phyloP scores from a whole-genome alignment of 495 filamentous ascomycete species.

The Aspergillus carlsbadensis region DNA sequence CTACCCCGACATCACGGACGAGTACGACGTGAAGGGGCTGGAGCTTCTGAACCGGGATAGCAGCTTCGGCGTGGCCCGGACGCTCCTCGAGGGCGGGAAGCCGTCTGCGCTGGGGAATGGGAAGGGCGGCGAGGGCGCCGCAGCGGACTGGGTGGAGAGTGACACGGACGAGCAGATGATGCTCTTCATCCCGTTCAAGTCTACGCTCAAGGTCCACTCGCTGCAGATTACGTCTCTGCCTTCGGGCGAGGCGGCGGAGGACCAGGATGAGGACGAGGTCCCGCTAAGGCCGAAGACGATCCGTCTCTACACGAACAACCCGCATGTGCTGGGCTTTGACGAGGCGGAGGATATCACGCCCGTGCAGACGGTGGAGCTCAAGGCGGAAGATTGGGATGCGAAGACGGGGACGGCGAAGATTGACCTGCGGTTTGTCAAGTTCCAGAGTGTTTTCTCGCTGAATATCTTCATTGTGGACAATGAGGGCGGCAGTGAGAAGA shows the following conservation, averaged over 20 bases:
- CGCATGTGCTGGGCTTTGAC: constrained; percentile 90
- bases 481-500: constrained; percentile 81
- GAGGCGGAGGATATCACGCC: constrained; percentile 83
- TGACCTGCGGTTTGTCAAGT: constrained; percentile 89
- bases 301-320: constrained; percentile 79
- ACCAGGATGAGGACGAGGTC: constrained; percentile 53
- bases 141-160: constrained; percentile 90
- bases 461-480: constrained; percentile 89
- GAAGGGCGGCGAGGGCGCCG: constrained; percentile 43
- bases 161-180: constrained; percentile 98
- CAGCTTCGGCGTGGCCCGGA: constrained; percentile 63
- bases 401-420: constrained; percentile 83
- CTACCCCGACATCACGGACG: constrained; percentile 79
- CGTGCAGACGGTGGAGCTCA: constrained; percentile 73
- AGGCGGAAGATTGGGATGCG: constrained; percentile 77
- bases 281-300: constrained; percentile 87
- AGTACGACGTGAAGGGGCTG: constrained; percentile 73
- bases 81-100: constrained; percentile 68
- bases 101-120: constrained; percentile 66
- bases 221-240: constrained; percentile 85
- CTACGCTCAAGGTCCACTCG: constrained; percentile 86
- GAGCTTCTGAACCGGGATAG: constrained; percentile 85
- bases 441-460: constrained; percentile 85
- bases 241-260: constrained; percentile 41
- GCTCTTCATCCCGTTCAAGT: constrained; percentile 88